Evolutionary conservation across 169 alveolate genomes (phyloP), one percentile per base, ranked within the genome.

Genomic region (Babesia bovis): DNA sequence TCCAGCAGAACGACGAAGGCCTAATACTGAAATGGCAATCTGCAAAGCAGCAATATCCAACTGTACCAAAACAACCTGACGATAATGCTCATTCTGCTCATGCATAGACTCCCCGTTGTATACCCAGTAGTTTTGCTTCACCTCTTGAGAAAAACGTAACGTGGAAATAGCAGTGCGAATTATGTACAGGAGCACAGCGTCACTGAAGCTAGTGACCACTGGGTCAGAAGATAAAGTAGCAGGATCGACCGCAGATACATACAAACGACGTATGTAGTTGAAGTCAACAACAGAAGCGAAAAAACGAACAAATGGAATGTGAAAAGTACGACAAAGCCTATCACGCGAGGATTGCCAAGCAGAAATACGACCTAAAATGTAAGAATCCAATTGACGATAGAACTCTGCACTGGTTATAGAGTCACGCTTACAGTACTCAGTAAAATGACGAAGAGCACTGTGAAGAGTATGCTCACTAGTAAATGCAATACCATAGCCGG

Each of bases 31-130:
- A 35, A 55, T 60, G 0, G 74, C 70, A 3, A 66, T 44, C 23
- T 81, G 88, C 17, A 81, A 23, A 26, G 84, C 69, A 7, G 47
- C 61, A 4, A 72, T 30, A 63, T 81, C 88, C 38, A 38, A 38
- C 33, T 75, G 53, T 4, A 66, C 66, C 28, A 81, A 47, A 1
- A 44, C 47, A 0, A 55, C 60, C 52, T 71, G 60, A 3, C 58
- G 58, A 52, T 81, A 71, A 36, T 66, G 56, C 10, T 67, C 78
- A 19, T 59, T 38, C 17, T 81, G 84, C 23, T 71, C 84, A 13
- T 56, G 83, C 88, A 81, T 57, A 21, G 81, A 81, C 42, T 81
- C 88, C 7, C 84, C 84, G 67, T 81, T 81, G 66, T 60, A 63
- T 1, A 81, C 60, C 84, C 84, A 81, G 19, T 51, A 49, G 59